These are phyloP conservation scores for Tricharina praecox DNA, from an alignment of 495 filamentous ascomycete species.

Conservation along the genomic window DNA sequence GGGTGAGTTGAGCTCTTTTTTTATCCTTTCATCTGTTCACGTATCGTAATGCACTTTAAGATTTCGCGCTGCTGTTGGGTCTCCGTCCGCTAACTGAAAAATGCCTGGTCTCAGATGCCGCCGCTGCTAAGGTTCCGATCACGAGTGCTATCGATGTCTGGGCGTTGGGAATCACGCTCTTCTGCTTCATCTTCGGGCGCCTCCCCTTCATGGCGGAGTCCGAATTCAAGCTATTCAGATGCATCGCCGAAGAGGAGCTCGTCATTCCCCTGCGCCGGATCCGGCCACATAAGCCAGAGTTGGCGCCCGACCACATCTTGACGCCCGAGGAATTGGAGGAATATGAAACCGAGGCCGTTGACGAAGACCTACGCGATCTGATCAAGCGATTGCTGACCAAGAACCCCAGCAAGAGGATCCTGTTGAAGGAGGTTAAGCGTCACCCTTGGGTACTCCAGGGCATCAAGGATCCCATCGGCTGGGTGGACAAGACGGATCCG, in stretches of 20 bases:
- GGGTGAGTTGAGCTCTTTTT: slow-evolving; percentile 18
- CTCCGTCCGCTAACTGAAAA: background rate
- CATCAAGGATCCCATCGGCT: slow-evolving; percentile 52
- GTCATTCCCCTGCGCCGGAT: slow-evolving; percentile 72
- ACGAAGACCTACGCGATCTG: slow-evolving; percentile 64
- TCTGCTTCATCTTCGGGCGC: slow-evolving; percentile 83
- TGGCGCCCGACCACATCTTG: background rate
- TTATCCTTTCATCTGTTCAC: background rate
- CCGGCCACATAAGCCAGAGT: slow-evolving; percentile 28
- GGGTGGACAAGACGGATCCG: slow-evolving; percentile 91
- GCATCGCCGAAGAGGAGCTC: slow-evolving; percentile 76
- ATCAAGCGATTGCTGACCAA: slow-evolving; percentile 69
- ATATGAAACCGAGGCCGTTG: slow-evolving; percentile 69
- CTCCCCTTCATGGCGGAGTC: slow-evolving; percentile 83
- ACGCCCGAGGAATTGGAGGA: slow-evolving; percentile 38
- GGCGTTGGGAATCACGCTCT: slow-evolving; percentile 90
- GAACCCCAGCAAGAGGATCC: slow-evolving; percentile 73
- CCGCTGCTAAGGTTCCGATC: slow-evolving; percentile 35
- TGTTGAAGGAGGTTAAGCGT: slow-evolving; percentile 79
- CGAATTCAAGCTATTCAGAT: slow-evolving; percentile 76
- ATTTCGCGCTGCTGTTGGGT: background rate
- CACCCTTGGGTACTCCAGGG: slow-evolving; percentile 89
- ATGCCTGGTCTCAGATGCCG: background rate
- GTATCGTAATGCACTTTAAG: too few relatives aligned
- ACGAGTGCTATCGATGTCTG: slow-evolving; percentile 80